phyloP scores from a whole-genome alignment of 768 basidiomycete genomes.

The Termitomyces sp. region DNA sequence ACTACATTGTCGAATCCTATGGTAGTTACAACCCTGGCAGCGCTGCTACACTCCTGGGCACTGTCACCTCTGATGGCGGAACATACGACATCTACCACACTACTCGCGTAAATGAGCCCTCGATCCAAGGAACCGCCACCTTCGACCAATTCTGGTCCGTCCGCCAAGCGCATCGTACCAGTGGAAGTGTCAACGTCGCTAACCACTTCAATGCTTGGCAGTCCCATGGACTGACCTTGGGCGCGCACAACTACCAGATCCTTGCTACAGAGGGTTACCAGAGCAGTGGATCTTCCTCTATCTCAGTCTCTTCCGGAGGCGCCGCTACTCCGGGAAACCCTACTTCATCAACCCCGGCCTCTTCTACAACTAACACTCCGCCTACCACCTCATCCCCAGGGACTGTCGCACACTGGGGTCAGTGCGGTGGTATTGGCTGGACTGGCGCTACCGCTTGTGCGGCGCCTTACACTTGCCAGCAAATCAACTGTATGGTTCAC shows the following conservation, averaged over 20 bases:
- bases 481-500: neutral
- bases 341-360: neutral
- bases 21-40: slow-evolving; percentile 39
- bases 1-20: slow-evolving; percentile 44
- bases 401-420: neutral
- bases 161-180: slow-evolving; percentile 33
- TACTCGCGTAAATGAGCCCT: slow-evolving; percentile 37
- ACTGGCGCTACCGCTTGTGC: slow-evolving; percentile 1
- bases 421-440: slow-evolving; percentile 6
- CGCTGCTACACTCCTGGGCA: slow-evolving; percentile 32
- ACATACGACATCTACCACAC: slow-evolving; percentile 42
- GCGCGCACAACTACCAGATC: slow-evolving; percentile 44
- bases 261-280: slow-evolving; percentile 46
- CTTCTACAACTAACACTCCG: neutral
- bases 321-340: neutral
- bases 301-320: slow-evolving; percentile 13
- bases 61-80: slow-evolving; percentile 40
- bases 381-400: neutral
- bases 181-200: slow-evolving; percentile 32
- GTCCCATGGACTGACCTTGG: slow-evolving; percentile 36
- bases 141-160: slow-evolving; percentile 50
- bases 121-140: slow-evolving; percentile 41
- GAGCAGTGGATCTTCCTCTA: slow-evolving; percentile 33
- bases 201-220: slow-evolving; percentile 47
- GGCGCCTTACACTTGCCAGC: slow-evolving; percentile 3